Base-by-base conservation (phyloP, 306 rosid genomes). In the Cicer arietinum region DNA sequence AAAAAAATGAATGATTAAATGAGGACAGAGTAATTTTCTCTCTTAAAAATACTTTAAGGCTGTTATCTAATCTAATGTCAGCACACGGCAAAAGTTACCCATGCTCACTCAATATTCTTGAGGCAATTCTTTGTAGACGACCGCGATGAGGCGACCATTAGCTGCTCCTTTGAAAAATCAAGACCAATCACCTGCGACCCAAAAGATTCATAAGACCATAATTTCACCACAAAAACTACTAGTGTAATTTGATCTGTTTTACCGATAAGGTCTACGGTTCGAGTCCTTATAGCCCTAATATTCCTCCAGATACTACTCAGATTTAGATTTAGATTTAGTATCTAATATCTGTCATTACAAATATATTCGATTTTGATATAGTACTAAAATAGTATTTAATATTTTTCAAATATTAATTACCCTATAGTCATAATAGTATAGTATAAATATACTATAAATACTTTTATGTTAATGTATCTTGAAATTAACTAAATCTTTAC, bases 71-170 rank as follows among this genome's bases (percentile, higher is more conserved):
- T 67, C 46, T 63, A 79, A 71, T 57, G 40, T 44, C 59, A 54
- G 63, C 57, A 62, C 51, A 63, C 52, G 41, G 68, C 64, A 68
- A 84, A 76, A 66, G 66, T 77, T 77, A 77, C 85, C 83, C 63
- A 69, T 81, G 83, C 88, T 84, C 88, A 83, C 97, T 88, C 93
- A 56, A 93, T 93, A 84, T 88, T 93, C 70, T 69, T 53, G 86
- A 68, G 80, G 90, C 88, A 81, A 17, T 83, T 71, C 68, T 68
- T 84, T 1, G 75, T 69, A 67, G 6, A 58, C 69, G 67, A 77
- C 75, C 93, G 85, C 30, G 85, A 85, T 10, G 90, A 78, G 41
- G 99, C 98, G 69, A 86, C 30, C 58, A 76, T 74, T 40, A 95
- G 78, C 77, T 86, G 96, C 67, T 90, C 88, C 67, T 79, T 80